phyloP scores from a whole-genome alignment of 129 eudicot genomes.

The Arctium minus region DNA sequence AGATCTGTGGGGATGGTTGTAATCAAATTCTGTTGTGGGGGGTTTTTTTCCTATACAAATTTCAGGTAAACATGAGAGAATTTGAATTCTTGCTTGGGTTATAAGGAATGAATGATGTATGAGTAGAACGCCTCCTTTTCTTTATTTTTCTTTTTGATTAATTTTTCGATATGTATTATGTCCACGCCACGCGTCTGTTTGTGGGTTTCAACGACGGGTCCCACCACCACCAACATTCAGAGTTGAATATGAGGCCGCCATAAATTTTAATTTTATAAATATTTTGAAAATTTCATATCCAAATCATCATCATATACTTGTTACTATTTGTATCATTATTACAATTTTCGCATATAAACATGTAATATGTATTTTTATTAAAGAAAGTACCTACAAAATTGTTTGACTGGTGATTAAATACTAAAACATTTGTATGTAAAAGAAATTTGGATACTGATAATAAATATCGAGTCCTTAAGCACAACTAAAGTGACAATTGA shows the following conservation, averaged over 20 bases:
- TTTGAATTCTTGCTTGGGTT: slow-evolving; percentile 46
- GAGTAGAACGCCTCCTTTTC: background rate
- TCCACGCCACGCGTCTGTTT: slow-evolving; percentile 26
- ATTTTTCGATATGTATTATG: slow-evolving; percentile 5
- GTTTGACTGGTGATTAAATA: too few relatives aligned
- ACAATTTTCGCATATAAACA: background rate
- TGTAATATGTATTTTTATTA: too few relatives aligned
- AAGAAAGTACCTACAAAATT: too few relatives aligned
- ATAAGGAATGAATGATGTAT: slow-evolving; percentile 37
- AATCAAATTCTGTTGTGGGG: background rate
- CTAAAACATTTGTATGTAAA: too few relatives aligned
- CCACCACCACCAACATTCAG: slow-evolving; percentile 11
- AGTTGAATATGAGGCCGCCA: background rate
- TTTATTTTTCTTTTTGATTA: background rate
- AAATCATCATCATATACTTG: background rate
- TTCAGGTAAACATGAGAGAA: slow-evolving; percentile 7
- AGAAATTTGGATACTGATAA: too few relatives aligned
- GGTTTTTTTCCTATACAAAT: background rate
- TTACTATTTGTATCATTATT: background rate
- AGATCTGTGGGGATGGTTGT: slow-evolving; percentile 11
- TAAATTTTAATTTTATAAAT: background rate
- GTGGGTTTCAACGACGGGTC: slow-evolving; percentile 32
- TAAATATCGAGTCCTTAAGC: too few relatives aligned
- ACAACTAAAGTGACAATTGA: too few relatives aligned
- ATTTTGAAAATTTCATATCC: background rate